Percentiles rank a stretch among this genome's conserved stretches.
These are phyloP conservation scores for Turritis glabra DNA, from an alignment of 345 rosid genomes.

Conservation along the genomic window DNA sequence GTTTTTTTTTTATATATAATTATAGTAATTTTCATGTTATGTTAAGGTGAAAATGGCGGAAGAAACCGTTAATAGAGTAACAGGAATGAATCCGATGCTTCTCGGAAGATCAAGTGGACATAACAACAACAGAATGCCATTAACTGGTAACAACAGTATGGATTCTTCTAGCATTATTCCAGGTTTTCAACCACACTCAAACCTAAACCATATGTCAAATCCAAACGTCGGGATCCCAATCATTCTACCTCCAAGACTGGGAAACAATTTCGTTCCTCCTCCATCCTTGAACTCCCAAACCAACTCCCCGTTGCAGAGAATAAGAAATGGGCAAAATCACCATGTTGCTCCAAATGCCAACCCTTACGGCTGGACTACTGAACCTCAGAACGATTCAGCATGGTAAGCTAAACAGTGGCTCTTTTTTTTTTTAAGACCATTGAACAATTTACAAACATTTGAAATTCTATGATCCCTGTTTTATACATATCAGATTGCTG, in stretches of 20 bases:
- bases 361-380: conserved; percentile 33
- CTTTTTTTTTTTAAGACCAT: background rate
- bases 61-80: conserved; percentile 87
- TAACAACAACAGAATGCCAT: conserved; percentile 45
- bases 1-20: background rate
- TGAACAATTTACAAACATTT: background rate
- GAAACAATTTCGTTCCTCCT: conserved; percentile 27
- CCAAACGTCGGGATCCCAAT: conserved; percentile 10
- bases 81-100: conserved; percentile 77
- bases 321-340: conserved; percentile 25
- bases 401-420: conserved; percentile 27
- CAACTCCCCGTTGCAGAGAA: conserved; percentile 22
- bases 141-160: conserved; percentile 34
- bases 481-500: conserved; percentile 13
- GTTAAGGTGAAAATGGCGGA: conserved; percentile 97
- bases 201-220: conserved; percentile 28
- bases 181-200: conserved; percentile 38
- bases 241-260: conserved; percentile 30
- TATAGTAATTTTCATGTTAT: background rate
- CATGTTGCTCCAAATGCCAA: conserved; percentile 20
- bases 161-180: conserved; percentile 28
- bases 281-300: conserved; percentile 28
- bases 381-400: conserved; percentile 20
- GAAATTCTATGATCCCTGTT: background rate
- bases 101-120: conserved; percentile 55